Conservation (phyloP, 225 moss, liverwort and hornwort genomes). For the Climacium dendroides region DNA sequence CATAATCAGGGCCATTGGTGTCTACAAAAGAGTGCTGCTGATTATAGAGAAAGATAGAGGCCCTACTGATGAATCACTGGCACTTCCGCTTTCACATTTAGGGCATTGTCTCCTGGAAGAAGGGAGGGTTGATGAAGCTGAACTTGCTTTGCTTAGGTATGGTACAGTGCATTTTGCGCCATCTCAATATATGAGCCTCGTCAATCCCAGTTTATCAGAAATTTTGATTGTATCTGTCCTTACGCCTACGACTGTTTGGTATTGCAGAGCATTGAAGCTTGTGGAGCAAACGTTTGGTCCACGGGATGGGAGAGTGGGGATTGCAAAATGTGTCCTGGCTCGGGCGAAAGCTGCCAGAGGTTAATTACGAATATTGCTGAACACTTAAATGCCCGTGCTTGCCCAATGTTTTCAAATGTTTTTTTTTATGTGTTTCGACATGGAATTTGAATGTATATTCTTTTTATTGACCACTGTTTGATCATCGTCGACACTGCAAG, state of each 20-base stretch:
- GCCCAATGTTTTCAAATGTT: neutral
- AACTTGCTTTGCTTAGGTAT: constrained; percentile 54
- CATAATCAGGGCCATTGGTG: constrained; percentile 44
- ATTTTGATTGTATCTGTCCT: neutral
- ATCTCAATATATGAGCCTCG: neutral
- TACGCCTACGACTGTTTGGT: neutral
- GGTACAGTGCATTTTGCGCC: neutral
- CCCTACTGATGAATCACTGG: constrained; percentile 49
- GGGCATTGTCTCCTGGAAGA: constrained; percentile 70
- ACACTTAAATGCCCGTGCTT: neutral
- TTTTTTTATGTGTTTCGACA: neutral
- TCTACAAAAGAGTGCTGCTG: constrained; percentile 45
- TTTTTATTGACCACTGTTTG: neutral
- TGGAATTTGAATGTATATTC: neutral
- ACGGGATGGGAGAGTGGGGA: constrained; percentile 65
- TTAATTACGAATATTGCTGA: neutral
- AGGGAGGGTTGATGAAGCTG: constrained; percentile 64
- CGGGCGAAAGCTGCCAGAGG: constrained; percentile 63
- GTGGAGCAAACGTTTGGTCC: constrained; percentile 58
- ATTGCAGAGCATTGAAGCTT: constrained; percentile 59
- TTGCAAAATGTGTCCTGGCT: constrained; percentile 76
- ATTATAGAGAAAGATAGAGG: constrained; percentile 49
- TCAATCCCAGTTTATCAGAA: neutral
- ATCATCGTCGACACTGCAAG: neutral
- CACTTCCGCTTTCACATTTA: constrained; percentile 66